These are phyloP conservation scores for Russula griseocarnosa DNA, from an alignment of 768 basidiomycete species.

Conservation along the genomic window DNA sequence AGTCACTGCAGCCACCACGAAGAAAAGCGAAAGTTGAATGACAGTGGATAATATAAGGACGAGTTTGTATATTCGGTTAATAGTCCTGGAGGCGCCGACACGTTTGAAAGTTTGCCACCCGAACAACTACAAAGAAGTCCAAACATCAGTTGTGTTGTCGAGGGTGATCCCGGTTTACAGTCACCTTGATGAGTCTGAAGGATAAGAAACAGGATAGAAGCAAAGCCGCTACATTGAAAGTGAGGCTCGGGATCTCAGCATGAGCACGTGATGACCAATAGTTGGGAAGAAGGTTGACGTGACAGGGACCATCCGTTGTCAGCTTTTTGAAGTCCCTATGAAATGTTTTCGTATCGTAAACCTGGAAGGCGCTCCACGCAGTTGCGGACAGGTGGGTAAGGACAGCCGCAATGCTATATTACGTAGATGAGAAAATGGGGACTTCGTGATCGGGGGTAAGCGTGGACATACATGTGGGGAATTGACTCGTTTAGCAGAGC, in stretches of 20 bases:
- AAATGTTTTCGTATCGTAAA: constrained; percentile 56
- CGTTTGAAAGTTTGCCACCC: constrained; percentile 90
- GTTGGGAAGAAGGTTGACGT: constrained; percentile 48
- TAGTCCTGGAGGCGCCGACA: constrained; percentile 67
- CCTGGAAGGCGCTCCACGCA: constrained; percentile 67
- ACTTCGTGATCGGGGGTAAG: neutral
- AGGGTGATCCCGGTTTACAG: constrained; percentile 8
- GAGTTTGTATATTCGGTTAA: constrained; percentile 71
- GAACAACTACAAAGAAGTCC: constrained; percentile 45
- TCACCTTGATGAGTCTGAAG: constrained; percentile 71
- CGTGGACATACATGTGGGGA: constrained; percentile 54
- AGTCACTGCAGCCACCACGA: constrained; percentile 62
- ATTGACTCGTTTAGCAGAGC: constrained; percentile 74
- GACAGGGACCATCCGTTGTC: constrained; percentile 64
- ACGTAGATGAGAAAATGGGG: constrained; percentile 4
- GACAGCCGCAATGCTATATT: constrained; percentile 53
- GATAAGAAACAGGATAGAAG: constrained; percentile 60
- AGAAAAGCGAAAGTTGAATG: constrained; percentile 75
- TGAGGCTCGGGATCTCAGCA: constrained; percentile 63
- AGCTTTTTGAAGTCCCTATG: constrained; percentile 51
- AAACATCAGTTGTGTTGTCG: constrained; percentile 1
- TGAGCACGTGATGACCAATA: constrained; percentile 61
- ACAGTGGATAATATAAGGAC: constrained; percentile 66
- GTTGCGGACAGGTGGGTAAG: constrained; percentile 72
- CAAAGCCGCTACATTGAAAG: constrained; percentile 57